phyloP scores from a whole-genome alignment of 1,284 basidiomycete species.

The Chalciporus sp. region DNA sequence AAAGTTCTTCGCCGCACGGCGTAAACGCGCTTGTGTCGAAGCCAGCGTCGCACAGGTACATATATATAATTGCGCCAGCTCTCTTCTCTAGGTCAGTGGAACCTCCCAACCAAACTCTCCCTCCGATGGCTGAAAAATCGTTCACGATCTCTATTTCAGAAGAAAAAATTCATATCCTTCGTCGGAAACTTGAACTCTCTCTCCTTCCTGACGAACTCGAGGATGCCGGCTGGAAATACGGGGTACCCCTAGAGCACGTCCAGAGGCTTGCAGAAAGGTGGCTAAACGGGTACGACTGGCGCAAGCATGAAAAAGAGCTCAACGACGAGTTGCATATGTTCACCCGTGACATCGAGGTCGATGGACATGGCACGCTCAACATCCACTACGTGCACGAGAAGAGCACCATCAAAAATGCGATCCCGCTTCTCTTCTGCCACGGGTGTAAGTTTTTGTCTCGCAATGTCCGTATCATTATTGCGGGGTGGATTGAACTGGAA shows the following conservation, averaged over 20 bases:
- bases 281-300: slow-evolving; percentile 47
- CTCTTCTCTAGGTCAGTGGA: no score
- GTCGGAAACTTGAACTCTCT: slow-evolving; percentile 36
- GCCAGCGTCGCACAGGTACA: no score
- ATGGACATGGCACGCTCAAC: slow-evolving; percentile 39
- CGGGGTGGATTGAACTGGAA: not conserved
- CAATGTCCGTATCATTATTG: not conserved
- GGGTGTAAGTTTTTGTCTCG: slow-evolving; percentile 40
- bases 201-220: slow-evolving; percentile 48
- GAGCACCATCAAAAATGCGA: slow-evolving; percentile 39
- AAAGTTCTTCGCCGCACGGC: no score
- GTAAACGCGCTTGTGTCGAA: no score
- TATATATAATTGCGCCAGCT: no score
- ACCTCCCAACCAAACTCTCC: no score
- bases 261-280: slow-evolving; percentile 41
- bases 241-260: slow-evolving; percentile 42
- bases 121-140: slow-evolving; percentile 17
- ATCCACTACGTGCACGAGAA: slow-evolving; percentile 48
- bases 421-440: slow-evolving; percentile 50
- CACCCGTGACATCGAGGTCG: slow-evolving; percentile 42
- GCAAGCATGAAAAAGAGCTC: slow-evolving; percentile 39
- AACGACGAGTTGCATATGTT: slow-evolving; percentile 47
- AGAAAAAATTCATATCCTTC: slow-evolving; percentile 29
- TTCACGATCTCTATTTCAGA: slow-evolving; percentile 39
- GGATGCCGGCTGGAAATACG: slow-evolving; percentile 40